Evolutionary conservation across 2,329 filamentous ascomycete species (phyloP).

Genomic region (Colletotrichum limetticola): DNA sequence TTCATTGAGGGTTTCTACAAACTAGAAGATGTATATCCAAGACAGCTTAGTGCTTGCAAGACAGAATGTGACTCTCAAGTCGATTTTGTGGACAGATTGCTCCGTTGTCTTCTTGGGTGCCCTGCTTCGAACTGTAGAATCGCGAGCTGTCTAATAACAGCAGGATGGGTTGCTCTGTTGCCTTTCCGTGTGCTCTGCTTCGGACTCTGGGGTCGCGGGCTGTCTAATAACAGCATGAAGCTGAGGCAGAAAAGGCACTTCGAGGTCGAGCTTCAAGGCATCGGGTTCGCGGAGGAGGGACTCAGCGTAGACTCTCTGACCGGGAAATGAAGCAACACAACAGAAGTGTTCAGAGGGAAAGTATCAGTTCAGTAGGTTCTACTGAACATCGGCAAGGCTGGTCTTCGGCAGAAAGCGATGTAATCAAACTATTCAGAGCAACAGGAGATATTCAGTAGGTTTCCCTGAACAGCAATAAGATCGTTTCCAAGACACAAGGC

Average conservation of each 20-base stretch:
- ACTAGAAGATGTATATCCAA: background rate
- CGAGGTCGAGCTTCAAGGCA: slow-evolving; percentile 19
- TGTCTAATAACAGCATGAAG: slow-evolving; percentile 39
- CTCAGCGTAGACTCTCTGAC: slow-evolving; percentile 2
- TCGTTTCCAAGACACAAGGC: too few relatives aligned
- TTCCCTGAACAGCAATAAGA: too few relatives aligned
- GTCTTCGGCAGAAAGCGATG: too few relatives aligned
- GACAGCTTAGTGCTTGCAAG: too few relatives aligned
- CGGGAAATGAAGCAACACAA: background rate
- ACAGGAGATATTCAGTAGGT: too few relatives aligned
- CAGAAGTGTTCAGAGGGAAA: too few relatives aligned
- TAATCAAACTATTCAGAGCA: too few relatives aligned
- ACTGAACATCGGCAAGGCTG: too few relatives aligned
- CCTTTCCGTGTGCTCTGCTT: slow-evolving; percentile 17
- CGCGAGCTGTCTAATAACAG: slow-evolving; percentile 37
- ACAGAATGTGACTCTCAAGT: too few relatives aligned
- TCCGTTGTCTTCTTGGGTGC: background rate
- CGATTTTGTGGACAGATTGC: too few relatives aligned
- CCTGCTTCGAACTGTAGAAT: slow-evolving; percentile 32
- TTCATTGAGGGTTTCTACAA: background rate
- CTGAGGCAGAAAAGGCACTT: slow-evolving; percentile 15
- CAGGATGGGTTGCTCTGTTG: background rate
- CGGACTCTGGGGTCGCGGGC: slow-evolving; percentile 32
- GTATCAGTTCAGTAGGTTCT: too few relatives aligned
- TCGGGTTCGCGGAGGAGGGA: slow-evolving; percentile 22